Base-by-base conservation (phyloP, 345 rosid genomes). In the Citrus sinensis region DNA sequence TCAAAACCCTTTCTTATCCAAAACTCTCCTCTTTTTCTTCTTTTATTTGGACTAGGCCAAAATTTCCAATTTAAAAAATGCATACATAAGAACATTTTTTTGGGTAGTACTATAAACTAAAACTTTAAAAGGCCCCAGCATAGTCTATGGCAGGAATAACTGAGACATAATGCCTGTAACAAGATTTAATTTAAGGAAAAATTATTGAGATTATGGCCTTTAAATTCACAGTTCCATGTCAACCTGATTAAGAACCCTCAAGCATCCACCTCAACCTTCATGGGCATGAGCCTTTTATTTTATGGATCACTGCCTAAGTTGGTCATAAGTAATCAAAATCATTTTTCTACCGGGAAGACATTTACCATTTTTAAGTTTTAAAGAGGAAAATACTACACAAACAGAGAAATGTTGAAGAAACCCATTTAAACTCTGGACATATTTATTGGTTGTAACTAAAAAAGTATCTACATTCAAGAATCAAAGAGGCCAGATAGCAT, bases 401-500 rank as follows among this genome's bases (percentile, higher is more conserved):
- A 27, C 30, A 27, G 60, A 62, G 42, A 35, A 74, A 19, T 61
- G 3, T 37, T 40, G 42, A 63, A 27, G 34, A 7, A 25, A 24
- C 65, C 22, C 61, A 64, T 30, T 49, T 65, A 42, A 40, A 24
- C n/a, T 42, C 6, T 8, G 55, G 16, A 49, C 9, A 61, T 59
- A 17, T 16, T 71, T 29, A 30, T 51, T 71, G 22, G 30, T 4
- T 5, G 7, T 7, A 58, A 24, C 11, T 9, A 25, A 24, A 19
- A 30, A 17, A 55, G 20, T 9, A 51, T 55, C 34, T 5, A 67
- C 51, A 54, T 65, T 69, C n/a, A 74, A 55, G 76, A 35, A 65
- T 30, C 35, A 32, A n/a, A 54, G 39, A 79, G 80, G 56, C 22
- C 14, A 42, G 73, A 22, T 71, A 82, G 19, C 92, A 79, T 92